phyloP scores from a whole-genome alignment of 176 grass and related monocot species.

The Dactylis glomerata region DNA sequence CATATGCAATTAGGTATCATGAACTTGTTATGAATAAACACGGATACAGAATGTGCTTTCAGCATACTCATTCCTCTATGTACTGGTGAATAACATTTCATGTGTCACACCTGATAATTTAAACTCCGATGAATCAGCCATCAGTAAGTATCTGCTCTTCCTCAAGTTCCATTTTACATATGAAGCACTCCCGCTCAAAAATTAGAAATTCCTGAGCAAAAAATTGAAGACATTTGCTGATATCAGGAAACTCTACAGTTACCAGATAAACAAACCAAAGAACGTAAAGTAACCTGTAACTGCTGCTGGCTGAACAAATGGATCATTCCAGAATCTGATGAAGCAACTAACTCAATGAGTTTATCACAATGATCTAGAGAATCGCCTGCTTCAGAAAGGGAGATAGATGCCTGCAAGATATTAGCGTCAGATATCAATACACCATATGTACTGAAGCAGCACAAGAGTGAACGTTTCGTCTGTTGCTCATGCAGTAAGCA shows the following conservation, averaged over 20 bases:
- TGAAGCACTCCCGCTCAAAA: constrained; percentile 72
- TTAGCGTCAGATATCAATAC: neutral
- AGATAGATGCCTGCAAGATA: constrained; percentile 67
- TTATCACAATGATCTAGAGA: constrained; percentile 58
- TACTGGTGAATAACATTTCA: neutral
- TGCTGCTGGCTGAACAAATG: constrained; percentile 94
- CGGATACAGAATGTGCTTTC: neutral
- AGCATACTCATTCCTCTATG: neutral
- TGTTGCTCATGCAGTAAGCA: constrained; percentile 1
- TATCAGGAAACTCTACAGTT: neutral
- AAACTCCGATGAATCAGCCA: constrained; percentile 5
- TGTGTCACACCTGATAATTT: constrained; percentile 16
- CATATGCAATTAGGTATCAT: neutral
- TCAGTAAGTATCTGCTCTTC: constrained; percentile 48
- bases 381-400: constrained; percentile 64
- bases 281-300: constrained; percentile 55
- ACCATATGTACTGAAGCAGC: neutral
- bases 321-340: constrained; percentile 68
- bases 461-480: neutral
- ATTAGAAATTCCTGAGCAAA: constrained; percentile 79
- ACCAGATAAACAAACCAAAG: neutral
- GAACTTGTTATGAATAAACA: neutral
- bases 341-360: constrained; percentile 86
- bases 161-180: constrained; percentile 79
- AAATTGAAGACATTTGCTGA: neutral